A percentile compares a stretch with the other conserved stretches of the same genome.
Conservation (phyloP, 2,329 filamentous ascomycete species). For the Cladosporium cucumerinum region DNA sequence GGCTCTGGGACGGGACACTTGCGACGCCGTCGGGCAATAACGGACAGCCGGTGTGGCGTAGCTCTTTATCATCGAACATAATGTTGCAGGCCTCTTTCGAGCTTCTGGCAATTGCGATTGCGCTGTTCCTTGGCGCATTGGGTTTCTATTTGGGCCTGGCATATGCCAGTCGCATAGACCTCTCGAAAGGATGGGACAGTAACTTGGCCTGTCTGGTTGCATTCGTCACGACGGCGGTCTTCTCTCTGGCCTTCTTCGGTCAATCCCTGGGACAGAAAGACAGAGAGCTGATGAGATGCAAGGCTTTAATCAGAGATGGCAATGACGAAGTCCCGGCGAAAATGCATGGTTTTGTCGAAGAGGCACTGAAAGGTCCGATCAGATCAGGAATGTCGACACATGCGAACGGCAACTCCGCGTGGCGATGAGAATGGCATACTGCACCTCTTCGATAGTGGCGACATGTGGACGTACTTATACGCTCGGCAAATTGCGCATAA, state of each 20-base stretch:
- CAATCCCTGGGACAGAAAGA: constrained; percentile 18
- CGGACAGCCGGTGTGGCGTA: constrained; percentile 7
- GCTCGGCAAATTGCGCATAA: background rate
- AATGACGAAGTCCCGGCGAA: background rate
- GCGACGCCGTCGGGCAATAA: background rate
- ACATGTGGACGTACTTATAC: background rate
- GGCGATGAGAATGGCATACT: background rate
- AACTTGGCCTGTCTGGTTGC: constrained; percentile 15
- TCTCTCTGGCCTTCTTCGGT: constrained; percentile 18
- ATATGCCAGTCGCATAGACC: constrained; percentile 11
- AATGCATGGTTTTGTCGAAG: background rate
- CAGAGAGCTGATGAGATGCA: constrained; percentile 14
- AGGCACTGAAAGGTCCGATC: background rate
- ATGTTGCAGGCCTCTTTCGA: constrained; percentile 18
- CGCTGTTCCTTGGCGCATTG: constrained; percentile 16
- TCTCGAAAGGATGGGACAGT: constrained; percentile 17
- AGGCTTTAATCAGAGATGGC: background rate
- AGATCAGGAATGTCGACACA: background rate
- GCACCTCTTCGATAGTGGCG: background rate
- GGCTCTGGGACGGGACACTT: constrained; percentile 17
- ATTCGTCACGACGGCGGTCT: constrained; percentile 17
- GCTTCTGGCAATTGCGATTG: constrained; percentile 18
- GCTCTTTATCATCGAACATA: constrained; percentile 17
- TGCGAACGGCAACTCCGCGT: background rate
- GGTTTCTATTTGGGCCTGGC: constrained; percentile 18